Base-by-base conservation (phyloP, 306 rosid genomes). In the Vicia sativa region DNA sequence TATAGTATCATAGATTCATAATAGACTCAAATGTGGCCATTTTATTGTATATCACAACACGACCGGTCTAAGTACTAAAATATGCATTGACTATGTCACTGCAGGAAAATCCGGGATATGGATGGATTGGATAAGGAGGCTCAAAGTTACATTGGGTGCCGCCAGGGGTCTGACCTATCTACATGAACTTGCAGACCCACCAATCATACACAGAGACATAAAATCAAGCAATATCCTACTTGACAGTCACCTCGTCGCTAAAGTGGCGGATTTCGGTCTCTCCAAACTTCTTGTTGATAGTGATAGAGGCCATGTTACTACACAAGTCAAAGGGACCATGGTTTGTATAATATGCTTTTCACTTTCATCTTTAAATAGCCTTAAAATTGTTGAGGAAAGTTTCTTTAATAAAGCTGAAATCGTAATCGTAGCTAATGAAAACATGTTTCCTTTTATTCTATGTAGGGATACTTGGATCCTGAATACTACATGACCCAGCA, bases 261-360 rank as follows among this genome's bases (percentile, higher is more conserved):
- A 92, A 78, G 96, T 92, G 43, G 82, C 92, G 0, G 98, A 92
- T 77, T 92, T 92, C 67, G 98, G 98, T 48, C 87, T 87, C 81
- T 92, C 89, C 63, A 92, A 89, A 63, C 91, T 82, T 65, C 83
- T 86, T 75, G 77, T 68, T 74, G 92, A 89, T 31, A 31, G 71
- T 77, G 87, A 78, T 18, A 79, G 71, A 58, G 86, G 80, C 49
- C 89, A 92, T 70, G 62, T 89, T 73, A 80, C 89, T 60, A 87
- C 96, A 67, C 92, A 85, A 86, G 97, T 91, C 67, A 91, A 87
- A 83, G 93, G 93, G 9, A 91, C 96, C 77, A 84, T 84, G 98
- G 92, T 72, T 77, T 73, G 97, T 84, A 21, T 6, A 68, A 2
- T 67, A 67, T 67, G 5, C 52, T 29, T 55, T 54, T 53, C n/a